A percentile compares a stretch with the other conserved stretches of the same genome.
Conservation (phyloP, 176 grass and related monocot genomes). For the Phoenix roebelenii region DNA sequence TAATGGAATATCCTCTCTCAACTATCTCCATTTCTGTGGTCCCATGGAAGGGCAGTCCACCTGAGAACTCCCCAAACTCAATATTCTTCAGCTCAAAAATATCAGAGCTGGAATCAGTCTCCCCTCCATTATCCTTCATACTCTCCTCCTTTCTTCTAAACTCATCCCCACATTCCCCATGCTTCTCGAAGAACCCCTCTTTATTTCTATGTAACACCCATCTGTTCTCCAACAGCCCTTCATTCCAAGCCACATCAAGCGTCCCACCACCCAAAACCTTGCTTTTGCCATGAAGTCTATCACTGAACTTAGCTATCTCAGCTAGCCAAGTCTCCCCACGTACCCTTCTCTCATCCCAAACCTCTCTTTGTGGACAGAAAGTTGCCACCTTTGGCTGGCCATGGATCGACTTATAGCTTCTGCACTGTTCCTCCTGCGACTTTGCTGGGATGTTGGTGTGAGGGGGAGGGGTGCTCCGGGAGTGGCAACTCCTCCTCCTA, state of each 20-base stretch:
- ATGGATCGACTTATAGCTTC: too few relatives aligned
- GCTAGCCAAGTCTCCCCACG: too few relatives aligned
- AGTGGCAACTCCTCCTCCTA: not conserved
- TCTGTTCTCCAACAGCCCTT: not conserved
- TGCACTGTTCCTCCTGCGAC: too few relatives aligned
- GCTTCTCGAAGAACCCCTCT: not conserved
- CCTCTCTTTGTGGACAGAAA: not conserved
- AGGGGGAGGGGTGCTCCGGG: not conserved
- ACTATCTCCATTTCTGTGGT: not conserved
- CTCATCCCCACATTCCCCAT: not conserved
- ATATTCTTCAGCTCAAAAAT: constrained; percentile 6
- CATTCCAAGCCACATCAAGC: not conserved
- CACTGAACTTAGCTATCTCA: too few relatives aligned
- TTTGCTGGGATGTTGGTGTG: not conserved
- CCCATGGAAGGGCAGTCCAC: not conserved
- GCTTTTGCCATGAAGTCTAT: too few relatives aligned
- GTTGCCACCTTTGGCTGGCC: not conserved
- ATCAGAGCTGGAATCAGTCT: constrained; percentile 13
- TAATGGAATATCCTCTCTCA: not conserved
- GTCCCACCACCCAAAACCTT: too few relatives aligned
- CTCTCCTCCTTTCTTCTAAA: not conserved
- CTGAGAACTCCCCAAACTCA: not conserved
- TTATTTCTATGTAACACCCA: not conserved
- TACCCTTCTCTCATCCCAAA: not conserved
- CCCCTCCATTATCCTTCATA: not conserved